Evolutionary conservation across 345 rosid species (phyloP), one percentile per base, ranked within the genome.

Genomic region (Erodium maritimum): DNA sequence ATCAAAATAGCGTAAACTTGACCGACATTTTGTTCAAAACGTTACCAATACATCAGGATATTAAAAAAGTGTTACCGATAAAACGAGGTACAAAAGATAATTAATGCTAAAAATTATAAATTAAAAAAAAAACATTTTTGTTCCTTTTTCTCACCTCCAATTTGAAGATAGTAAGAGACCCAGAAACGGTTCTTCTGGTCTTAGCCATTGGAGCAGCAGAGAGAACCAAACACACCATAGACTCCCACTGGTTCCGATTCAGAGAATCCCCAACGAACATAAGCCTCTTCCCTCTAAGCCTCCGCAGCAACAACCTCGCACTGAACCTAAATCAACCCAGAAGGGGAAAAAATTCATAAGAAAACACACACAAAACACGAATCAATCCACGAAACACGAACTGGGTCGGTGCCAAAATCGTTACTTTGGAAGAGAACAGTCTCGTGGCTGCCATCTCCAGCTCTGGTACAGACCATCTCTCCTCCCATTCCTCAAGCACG

Each of bases 191-290:
- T 55, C 89, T 93, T 52, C 75, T 75, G 37, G 37, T 29, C 9
- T 29, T 29, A 29, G 82, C 82, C 17, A 68, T 63, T 42, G 95
- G 86, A 69, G 73, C n/a, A 34, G 66, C 87, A 23, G 99, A 87
- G 71, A 90, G 91, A 77, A 76, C 88, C 79, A 94, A 71, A 70
- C 99, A 94, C 68, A 90, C 59, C 99, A 94, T 82, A 53, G 99
- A 93, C 74, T 90, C 99, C 99, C 99, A 93, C 55, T 93, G 99
- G 54, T 94, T 94, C 52, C 99, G 73, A 69, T 94, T 94, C 64
- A 94, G 48, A 11, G 99, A 94, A 71, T 94, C 99, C 64, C 99
- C 99, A 53, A 93, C 91, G 65, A 86, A 93, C 99, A 93, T 87
- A 1, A 93, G 67, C 67, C 99, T 85, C 80, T 87, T 93, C 78